Conservation (phyloP, 495 filamentous ascomycete genomes). For the Filosporella fistucella region DNA sequence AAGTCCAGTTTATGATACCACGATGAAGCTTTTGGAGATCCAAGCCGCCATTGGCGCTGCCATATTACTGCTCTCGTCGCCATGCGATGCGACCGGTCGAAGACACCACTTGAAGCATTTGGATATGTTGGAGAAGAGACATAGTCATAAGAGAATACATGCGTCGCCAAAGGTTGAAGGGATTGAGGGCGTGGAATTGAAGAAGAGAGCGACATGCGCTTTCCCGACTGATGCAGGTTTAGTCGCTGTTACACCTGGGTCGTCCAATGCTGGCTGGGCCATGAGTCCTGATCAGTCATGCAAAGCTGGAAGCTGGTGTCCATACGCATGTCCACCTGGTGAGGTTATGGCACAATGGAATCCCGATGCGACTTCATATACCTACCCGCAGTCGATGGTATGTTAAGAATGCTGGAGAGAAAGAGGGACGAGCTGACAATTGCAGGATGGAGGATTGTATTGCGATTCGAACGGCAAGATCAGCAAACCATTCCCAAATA, state of each 20-base stretch:
- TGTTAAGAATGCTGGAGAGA: constrained; percentile 25
- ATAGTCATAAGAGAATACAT: constrained; percentile 13
- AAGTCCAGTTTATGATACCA: constrained; percentile 10
- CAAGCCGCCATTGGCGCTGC: constrained; percentile 44
- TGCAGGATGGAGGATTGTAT: constrained; percentile 71
- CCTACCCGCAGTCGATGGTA: constrained; percentile 72
- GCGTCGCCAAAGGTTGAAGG: constrained; percentile 17
- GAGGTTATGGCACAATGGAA: constrained; percentile 81
- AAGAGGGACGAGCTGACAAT: constrained; percentile 23
- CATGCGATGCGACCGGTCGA: constrained; percentile 23
- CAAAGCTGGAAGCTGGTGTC: constrained; percentile 65
- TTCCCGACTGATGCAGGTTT: constrained; percentile 68
- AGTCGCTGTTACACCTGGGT: constrained; percentile 60
- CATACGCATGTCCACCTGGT: constrained; percentile 72
- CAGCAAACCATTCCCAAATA: constrained; percentile 65
- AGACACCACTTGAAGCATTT: constrained; percentile 19
- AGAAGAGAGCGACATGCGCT: constrained; percentile 46
- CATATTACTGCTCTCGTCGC: constrained; percentile 33
- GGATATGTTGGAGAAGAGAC: constrained; percentile 12
- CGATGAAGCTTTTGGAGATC: constrained; percentile 45
- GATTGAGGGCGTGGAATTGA: constrained; percentile 13
- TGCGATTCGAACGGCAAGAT: constrained; percentile 65
- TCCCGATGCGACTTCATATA: constrained; percentile 60
- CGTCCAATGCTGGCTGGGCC: constrained; percentile 72
- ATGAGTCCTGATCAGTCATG: constrained; percentile 77